Evolutionary conservation across 768 basidiomycete species (phyloP), one percentile per base, ranked within the genome.

Genomic region (Gloeopeniophorella convolvens): DNA sequence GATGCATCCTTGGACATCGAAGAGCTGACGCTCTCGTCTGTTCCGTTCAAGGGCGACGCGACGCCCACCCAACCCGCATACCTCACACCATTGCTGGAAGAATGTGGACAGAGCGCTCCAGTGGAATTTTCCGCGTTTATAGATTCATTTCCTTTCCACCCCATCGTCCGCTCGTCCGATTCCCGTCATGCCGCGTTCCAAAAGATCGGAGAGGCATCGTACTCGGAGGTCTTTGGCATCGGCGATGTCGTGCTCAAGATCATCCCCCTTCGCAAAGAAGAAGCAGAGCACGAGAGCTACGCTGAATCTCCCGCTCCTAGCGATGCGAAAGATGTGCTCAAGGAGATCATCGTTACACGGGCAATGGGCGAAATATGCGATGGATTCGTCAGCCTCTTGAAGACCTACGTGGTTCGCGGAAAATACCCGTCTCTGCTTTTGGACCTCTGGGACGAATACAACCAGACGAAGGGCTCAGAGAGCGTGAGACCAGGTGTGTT

Each of bases 181-280:
- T 57, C 44, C 5, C 54, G 41, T 31, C 57, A 68, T 53, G 52
- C 66, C 20, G 65, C 48, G 5, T 91, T 92, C 66, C 73, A 68
- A 57, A 99, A 99, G 67, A 83, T 97, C 39, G 95, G 95, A 34
- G 96, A 99, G 69, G 96, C 96, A 6, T 90, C 88, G 42, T 99
- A 87, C 66, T 95, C 91, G 0, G 96, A 99, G 63, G 96, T 99
- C 24, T 99, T 90, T 65, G 86, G 86, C 7, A 84, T 93, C 43
- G 85, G 85, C 3, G 79, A 87, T 57, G 80, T 94, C 28, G 92
- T 94, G n/a, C 73, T 94, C 56, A 95, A 94, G 70, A 76, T 96
- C 37, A 82, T 94, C 31, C 92, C 91, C 5, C 66, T 93, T 31
- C 73, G 80, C 42, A 72, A 78, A 54, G 81, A 83, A 59, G 70